Conservation (phyloP, 805 yeast species). For the Alloascoidea africana region DNA sequence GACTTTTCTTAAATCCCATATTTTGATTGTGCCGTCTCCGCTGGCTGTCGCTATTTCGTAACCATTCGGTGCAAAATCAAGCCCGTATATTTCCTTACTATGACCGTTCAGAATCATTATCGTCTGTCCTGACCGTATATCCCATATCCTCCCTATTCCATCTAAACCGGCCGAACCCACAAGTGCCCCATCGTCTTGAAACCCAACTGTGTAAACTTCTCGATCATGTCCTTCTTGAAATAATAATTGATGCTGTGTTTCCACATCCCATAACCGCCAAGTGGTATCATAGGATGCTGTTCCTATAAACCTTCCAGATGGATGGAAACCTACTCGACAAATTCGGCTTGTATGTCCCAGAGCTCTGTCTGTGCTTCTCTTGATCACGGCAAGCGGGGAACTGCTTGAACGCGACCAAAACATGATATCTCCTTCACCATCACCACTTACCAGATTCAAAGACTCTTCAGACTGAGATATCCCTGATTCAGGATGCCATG, state of each 20-base stretch:
- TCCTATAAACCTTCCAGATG: constrained; percentile 36
- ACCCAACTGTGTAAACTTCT: constrained; percentile 44
- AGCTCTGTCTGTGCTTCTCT: constrained; percentile 4
- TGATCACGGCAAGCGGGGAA: constrained; percentile 9
- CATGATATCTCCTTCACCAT: constrained; percentile 27
- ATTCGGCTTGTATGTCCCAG: constrained; percentile 43
- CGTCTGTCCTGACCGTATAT: constrained; percentile 60
- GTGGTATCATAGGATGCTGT: constrained; percentile 74
- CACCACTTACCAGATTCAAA: constrained; percentile 24
- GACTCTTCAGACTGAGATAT: constrained; percentile 7
- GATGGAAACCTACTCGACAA: constrained; percentile 49
- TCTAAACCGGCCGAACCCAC: constrained; percentile 70
- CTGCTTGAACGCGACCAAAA: constrained; percentile 18
- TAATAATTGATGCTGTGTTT: constrained; percentile 30
- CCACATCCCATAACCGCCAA: constrained; percentile 79
- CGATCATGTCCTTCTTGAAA: constrained; percentile 81
- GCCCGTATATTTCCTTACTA: constrained; percentile 48
- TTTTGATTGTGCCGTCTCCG: constrained; percentile 62
- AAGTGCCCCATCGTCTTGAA: constrained; percentile 69
- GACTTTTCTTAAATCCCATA: constrained; percentile 72
- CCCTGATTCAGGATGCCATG: constrained; percentile 34
- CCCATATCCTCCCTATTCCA: constrained; percentile 68
- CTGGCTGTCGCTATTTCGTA: constrained; percentile 68
- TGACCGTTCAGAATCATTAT: constrained; percentile 52
- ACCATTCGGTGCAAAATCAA: constrained; percentile 70